These are phyloP conservation scores for Tuber microsphaerosporum DNA, from an alignment of 495 filamentous ascomycete species.

Conservation along the genomic window DNA sequence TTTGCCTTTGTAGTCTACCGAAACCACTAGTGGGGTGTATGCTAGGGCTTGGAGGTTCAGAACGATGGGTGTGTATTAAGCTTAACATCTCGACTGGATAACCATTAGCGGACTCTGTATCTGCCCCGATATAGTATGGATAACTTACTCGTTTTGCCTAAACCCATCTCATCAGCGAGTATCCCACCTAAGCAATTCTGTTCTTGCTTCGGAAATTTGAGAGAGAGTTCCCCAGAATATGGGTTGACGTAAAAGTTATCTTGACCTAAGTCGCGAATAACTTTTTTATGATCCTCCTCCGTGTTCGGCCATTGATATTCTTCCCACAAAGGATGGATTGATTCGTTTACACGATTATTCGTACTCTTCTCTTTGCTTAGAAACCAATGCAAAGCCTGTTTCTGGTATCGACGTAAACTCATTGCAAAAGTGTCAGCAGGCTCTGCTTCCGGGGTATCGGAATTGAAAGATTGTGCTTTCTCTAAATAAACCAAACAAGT, in stretches of 20 bases:
- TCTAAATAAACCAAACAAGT: slow-evolving; percentile 43
- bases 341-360: slow-evolving; percentile 51
- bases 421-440: slow-evolving; percentile 74
- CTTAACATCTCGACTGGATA: slow-evolving; percentile 98
- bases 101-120: slow-evolving; percentile 50
- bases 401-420: slow-evolving; percentile 85
- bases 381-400: slow-evolving; percentile 94
- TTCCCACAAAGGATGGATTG: slow-evolving; percentile 98
- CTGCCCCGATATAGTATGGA: slow-evolving; percentile 47
- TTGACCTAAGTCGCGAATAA: slow-evolving; percentile 45
- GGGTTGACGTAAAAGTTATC: slow-evolving; percentile 87
- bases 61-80: slow-evolving; percentile 77
- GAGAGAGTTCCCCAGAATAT: slow-evolving; percentile 89
- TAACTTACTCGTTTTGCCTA: slow-evolving; percentile 4
- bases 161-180: slow-evolving; percentile 81
- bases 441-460: slow-evolving; percentile 76
- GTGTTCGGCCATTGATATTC: slow-evolving; percentile 91
- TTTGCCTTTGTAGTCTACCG: slow-evolving; percentile 32
- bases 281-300: slow-evolving; percentile 57
- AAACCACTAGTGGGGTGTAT: slow-evolving; percentile 47
- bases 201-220: slow-evolving; percentile 85
- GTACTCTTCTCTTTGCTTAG: slow-evolving; percentile 76
- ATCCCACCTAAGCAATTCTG: slow-evolving; percentile 92
- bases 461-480: slow-evolving; percentile 96
- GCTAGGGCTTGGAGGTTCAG: slow-evolving; percentile 44